phyloP scores from a whole-genome alignment of 2,329 filamentous ascomycete species.

The Pezizomycotina sp. region DNA sequence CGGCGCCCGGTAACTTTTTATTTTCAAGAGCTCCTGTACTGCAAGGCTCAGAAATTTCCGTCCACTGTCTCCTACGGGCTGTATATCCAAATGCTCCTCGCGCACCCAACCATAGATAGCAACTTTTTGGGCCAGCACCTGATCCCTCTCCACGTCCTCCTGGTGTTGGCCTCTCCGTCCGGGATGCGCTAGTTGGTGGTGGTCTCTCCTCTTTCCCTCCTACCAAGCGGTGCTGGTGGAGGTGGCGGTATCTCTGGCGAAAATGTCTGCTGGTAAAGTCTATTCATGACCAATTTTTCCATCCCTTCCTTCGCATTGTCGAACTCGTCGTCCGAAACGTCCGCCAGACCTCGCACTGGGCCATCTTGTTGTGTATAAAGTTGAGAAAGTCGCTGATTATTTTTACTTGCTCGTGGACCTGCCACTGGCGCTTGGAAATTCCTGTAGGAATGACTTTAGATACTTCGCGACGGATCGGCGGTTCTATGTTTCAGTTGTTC shows the following conservation, averaged over 20 bases:
- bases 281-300: constrained; percentile 99
- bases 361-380: constrained; percentile 98
- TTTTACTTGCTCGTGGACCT: constrained; percentile 98
- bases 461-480: constrained; percentile 97
- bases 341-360: constrained; percentile 91
- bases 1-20: constrained; percentile 91
- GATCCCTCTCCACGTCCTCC: constrained; percentile 91
- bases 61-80: constrained; percentile 66
- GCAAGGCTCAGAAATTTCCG: constrained; percentile 75
- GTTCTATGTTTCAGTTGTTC: constrained; percentile 92
- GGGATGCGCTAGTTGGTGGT: constrained; percentile 31
- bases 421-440: constrained; percentile 97
- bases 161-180: constrained; percentile 91
- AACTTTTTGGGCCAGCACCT: constrained; percentile 91
- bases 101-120: constrained; percentile 90
- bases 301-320: constrained; percentile 97
- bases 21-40: constrained; percentile 69
- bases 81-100: constrained; percentile 87
- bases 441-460: constrained; percentile 78
- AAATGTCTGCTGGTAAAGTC: constrained; percentile 88
- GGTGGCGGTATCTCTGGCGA: constrained; percentile 79
- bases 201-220: constrained; percentile 39
- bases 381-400: constrained; percentile 92
- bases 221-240: constrained; percentile 53
- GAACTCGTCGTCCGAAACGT: constrained; percentile 90